Conservation (phyloP, 805 yeast genomes). For the Barnettozyma wickerhamii region DNA sequence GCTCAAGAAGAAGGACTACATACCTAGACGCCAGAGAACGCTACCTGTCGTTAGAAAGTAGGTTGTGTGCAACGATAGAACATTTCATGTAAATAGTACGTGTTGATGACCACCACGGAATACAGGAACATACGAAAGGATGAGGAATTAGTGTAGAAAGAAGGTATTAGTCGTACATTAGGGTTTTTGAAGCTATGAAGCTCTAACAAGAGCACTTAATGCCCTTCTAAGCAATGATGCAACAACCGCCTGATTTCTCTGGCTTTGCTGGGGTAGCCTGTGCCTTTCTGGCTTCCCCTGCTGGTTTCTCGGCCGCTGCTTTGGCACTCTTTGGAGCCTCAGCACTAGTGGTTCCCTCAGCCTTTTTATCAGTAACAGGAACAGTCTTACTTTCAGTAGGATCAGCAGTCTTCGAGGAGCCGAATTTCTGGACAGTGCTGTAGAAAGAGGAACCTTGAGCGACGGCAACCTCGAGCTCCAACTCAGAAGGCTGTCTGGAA, state of each 20-base stretch:
- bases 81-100: slow-evolving; percentile 6
- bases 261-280: slow-evolving; percentile 14
- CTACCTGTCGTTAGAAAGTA: slow-evolving; percentile 43
- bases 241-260: slow-evolving; percentile 26
- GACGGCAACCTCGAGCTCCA: slow-evolving; percentile 61
- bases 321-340: slow-evolving; percentile 6
- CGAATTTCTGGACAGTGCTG: slow-evolving; percentile 35
- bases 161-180: not conserved
- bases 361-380: slow-evolving; percentile 9
- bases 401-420: slow-evolving; percentile 4
- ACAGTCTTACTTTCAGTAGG: slow-evolving; percentile 7
- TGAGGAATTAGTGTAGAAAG: not conserved
- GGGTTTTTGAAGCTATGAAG: not conserved
- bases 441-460: slow-evolving; percentile 68
- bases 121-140: not conserved
- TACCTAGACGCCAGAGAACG: slow-evolving; percentile 50
- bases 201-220: too few species aligned
- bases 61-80: slow-evolving; percentile 4
- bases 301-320: slow-evolving; percentile 11
- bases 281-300: slow-evolving; percentile 17
- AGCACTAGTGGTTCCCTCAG: slow-evolving; percentile 13
- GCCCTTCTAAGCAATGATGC: too few species aligned
- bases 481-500: slow-evolving; percentile 57
- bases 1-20: slow-evolving; percentile 50
- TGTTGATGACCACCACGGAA: not conserved